phyloP scores from a whole-genome alignment of 2,329 filamentous ascomycete species.

The Beauveria medogensis region DNA sequence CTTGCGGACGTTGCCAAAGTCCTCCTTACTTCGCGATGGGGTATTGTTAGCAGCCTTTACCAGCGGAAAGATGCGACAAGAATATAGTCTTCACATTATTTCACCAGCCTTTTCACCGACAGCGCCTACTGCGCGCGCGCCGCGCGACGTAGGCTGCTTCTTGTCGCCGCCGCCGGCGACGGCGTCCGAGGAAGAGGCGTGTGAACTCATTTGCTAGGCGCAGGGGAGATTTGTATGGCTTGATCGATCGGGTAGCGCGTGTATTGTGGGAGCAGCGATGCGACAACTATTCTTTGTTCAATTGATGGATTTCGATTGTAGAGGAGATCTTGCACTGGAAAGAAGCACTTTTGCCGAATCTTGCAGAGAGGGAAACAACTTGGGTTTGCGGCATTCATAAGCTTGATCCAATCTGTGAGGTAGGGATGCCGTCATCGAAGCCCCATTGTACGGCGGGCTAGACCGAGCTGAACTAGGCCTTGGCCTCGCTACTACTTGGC shows the following conservation, averaged over 20 bases:
- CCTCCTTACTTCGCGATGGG: conserved; percentile 48
- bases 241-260: neutral
- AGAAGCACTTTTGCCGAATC: no score
- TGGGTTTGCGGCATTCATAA: neutral
- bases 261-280: neutral
- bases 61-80: neutral
- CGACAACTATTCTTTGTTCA: neutral
- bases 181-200: neutral
- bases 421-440: conserved; percentile 11
- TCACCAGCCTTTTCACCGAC: conserved; percentile 9
- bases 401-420: neutral
- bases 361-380: neutral
- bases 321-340: no score
- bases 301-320: neutral
- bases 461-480: neutral
- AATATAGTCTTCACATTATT: conserved; percentile 2
- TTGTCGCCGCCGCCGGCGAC: conserved; percentile 4
- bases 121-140: conserved; percentile 1
- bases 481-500: neutral
- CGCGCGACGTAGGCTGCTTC: conserved; percentile 6
- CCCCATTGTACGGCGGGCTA: neutral
- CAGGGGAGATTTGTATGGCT: neutral
- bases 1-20: conserved; percentile 57
- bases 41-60: neutral
- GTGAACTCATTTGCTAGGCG: conserved; percentile 1